These are phyloP conservation scores for Fraxinus xanthoxyloides DNA, from an alignment of 305 asterid genomes.

Conservation along the genomic window DNA sequence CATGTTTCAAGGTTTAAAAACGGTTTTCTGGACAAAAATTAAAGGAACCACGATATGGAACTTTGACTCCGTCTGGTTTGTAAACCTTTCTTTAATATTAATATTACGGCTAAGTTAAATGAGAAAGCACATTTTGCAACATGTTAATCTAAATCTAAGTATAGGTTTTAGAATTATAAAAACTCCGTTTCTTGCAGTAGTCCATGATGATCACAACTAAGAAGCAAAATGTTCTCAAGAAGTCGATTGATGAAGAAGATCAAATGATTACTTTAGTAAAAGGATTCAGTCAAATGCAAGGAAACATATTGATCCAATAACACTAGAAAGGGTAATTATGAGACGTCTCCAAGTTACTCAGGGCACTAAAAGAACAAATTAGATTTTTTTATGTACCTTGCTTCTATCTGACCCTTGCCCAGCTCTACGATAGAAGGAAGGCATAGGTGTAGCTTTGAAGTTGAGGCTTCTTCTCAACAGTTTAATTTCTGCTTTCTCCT, in stretches of 20 bases:
- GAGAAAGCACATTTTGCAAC: neutral
- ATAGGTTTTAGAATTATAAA: neutral
- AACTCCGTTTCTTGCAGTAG: neutral
- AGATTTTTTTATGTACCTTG: conserved; percentile 38
- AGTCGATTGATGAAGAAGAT: neutral
- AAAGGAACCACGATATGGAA: neutral
- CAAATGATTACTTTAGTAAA: neutral
- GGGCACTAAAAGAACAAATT: neutral
- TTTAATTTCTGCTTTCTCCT: conserved; percentile 35
- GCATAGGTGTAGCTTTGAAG: conserved; percentile 53
- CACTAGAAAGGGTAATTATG: neutral
- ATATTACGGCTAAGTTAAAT: neutral
- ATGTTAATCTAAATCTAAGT: neutral
- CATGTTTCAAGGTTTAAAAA: neutral
- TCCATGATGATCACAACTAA: neutral
- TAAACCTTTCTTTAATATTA: neutral
- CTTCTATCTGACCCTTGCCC: conserved; percentile 31
- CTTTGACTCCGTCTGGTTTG: neutral
- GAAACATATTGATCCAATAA: neutral
- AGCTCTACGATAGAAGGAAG: conserved; percentile 43
- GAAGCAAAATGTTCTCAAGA: neutral
- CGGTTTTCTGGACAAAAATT: neutral
- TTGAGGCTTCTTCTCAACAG: conserved; percentile 40
- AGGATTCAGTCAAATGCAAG: neutral
- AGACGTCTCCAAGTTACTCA: neutral